Base-by-base conservation (phyloP, 139 green algal species). In the Volvox africanus region DNA sequence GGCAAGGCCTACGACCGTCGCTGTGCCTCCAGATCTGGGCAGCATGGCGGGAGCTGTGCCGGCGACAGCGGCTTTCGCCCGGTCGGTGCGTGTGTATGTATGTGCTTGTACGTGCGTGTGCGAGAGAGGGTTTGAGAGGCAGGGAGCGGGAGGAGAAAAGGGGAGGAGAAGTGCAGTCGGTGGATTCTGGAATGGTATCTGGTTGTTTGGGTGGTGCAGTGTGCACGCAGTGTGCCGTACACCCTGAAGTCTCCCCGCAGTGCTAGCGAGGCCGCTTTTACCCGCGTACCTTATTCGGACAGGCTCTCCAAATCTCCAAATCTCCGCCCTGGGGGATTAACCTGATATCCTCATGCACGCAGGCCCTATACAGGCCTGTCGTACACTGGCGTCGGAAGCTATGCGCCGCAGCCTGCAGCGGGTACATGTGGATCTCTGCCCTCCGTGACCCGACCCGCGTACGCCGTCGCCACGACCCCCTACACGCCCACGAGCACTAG, bases 341-440 rank as follows among this genome's bases (percentile, higher is more conserved):
- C 44, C 44, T 55, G 44, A 9, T 55, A 55, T 55, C 44, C 44
- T 55, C 9, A 9, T 55, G 44, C 44, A 14, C 16, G 35, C 83
- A 89, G 83, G 83, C 26, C 36, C 12, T 89, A 89, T 37, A 33
- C 67, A 13, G 83, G 83, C 22, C 83, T 89, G 33, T 33, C 67
- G n/a, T 89, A 44, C 65, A 69, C 82, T 24, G 82, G 65, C 20
- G 35, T 77, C 1, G 61, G 36, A 21, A 30, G 32, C 83, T 88
- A 80, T 36, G 69, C 36, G 18, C 61, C 83, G 16, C 44, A 55
- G 44, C 37, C 37, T 13, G 80, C 36, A 6, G 28, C 55, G 28
- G 69, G 69, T 0, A 75, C 86, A 12, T 84, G 86, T 18, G 71
- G 71, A 16, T 68, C 86, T 1, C 5, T 83, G 50, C 65, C 82